Percentiles rank a stretch among this genome's conserved stretches.
phyloP scores from a whole-genome alignment of 208 protist species.

The Acanthamoeba castellanii region DNA sequence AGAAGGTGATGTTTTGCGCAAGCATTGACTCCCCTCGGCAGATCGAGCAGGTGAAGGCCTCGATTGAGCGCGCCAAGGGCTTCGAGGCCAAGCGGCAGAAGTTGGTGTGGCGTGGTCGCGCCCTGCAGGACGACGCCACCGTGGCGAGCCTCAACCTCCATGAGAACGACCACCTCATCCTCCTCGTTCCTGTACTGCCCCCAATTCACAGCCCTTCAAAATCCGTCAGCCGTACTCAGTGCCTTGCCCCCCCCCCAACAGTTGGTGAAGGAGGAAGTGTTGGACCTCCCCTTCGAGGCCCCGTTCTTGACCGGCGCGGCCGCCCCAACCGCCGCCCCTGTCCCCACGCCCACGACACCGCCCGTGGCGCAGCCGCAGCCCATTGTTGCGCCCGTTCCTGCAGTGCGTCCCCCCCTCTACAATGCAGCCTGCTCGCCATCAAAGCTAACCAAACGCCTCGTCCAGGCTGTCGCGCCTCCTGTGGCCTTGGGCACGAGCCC shows the following conservation, averaged over 20 bases:
- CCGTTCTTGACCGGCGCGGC: not conserved
- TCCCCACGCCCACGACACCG: not conserved
- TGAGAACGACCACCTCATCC: conserved; percentile 52
- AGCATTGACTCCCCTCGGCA: not conserved
- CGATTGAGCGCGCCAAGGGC: not conserved
- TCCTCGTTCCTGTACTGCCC: not conserved
- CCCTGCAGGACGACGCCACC: not conserved
- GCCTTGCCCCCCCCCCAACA: not conserved
- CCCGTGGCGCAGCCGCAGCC: not conserved
- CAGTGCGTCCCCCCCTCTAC: not conserved
- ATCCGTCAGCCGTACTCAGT: too few species aligned
- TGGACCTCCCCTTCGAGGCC: conserved; percentile 40
- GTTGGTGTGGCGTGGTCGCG: not conserved
- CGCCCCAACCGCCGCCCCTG: not conserved
- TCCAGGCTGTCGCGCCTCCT: not conserved
- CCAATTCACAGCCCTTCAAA: too few species aligned
- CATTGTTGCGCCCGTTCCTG: not conserved
- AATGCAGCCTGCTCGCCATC: not conserved
- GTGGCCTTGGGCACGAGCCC: not conserved
- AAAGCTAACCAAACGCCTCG: too few species aligned
- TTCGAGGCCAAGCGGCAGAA: not conserved
- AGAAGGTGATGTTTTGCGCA: not conserved
- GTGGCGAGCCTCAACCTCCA: not conserved
- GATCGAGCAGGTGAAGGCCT: not conserved
- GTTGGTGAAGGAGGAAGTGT: not conserved